Evolutionary conservation across 306 rosid species (phyloP).

Genomic region (Cicer chorassanicum): DNA sequence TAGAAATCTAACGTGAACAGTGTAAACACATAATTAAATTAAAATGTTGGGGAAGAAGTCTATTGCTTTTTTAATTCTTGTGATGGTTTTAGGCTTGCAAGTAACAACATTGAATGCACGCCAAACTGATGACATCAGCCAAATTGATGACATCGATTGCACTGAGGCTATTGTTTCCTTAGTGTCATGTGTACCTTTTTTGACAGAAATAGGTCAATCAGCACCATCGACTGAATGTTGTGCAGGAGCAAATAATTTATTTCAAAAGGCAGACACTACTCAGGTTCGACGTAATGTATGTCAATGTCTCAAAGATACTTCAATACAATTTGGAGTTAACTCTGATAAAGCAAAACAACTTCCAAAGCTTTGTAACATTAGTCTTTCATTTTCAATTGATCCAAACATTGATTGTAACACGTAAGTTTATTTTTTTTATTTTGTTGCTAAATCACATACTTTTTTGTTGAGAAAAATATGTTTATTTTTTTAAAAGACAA

Average conservation of each 20-base stretch:
- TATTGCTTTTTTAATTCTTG: neutral
- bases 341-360: neutral
- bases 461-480: too few species aligned
- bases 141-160: too few species aligned
- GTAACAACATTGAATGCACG: too few species aligned
- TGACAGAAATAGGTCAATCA: neutral
- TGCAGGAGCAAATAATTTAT: neutral
- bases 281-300: neutral
- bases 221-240: neutral
- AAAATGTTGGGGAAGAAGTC: neutral
- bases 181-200: neutral
- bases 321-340: neutral
- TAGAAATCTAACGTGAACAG: neutral
- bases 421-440: neutral
- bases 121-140: too few species aligned
- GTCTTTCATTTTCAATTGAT: neutral
- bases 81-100: too few species aligned
- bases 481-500: too few species aligned
- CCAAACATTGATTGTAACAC: neutral
- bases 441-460: neutral
- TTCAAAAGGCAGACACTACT: neutral
- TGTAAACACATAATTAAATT: constrained; percentile 31
- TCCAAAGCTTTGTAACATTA: neutral
- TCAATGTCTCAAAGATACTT: neutral
- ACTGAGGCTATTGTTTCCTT: neutral